Percentiles rank a stretch among this genome's conserved stretches.
phyloP scores from a whole-genome alignment of 2,329 filamentous ascomycete genomes.

The Cladophialophora bantiana region DNA sequence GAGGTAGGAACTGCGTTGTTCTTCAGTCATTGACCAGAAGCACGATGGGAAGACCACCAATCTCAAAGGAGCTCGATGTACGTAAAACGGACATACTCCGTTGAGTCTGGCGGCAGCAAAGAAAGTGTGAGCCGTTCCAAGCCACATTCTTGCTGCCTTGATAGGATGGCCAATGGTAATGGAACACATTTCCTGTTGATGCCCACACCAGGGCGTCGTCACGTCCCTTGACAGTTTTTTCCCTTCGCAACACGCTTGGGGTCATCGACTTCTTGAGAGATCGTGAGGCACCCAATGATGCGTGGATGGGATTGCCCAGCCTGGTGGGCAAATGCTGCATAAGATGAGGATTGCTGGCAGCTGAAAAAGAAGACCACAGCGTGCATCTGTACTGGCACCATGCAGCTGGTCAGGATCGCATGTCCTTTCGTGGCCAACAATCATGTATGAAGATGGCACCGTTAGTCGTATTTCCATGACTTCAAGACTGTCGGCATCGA shows the following conservation, averaged over 20 bases:
- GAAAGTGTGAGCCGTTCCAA: not conserved
- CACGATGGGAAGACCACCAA: not conserved
- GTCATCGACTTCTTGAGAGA: not conserved
- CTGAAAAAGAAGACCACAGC: not conserved
- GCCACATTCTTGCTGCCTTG: not conserved
- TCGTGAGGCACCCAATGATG: not conserved
- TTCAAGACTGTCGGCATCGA: constrained; percentile 3
- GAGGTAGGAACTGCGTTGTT: not conserved
- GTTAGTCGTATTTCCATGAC: not conserved
- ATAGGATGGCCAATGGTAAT: not conserved
- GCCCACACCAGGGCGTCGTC: constrained; percentile 1
- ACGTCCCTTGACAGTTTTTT: not conserved
- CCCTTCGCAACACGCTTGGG: not conserved
- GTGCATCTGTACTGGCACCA: not conserved
- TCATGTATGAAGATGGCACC: not conserved
- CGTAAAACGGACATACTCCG: not conserved
- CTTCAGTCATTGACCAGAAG: not conserved
- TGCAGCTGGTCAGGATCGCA: not conserved
- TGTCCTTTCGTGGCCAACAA: not conserved
- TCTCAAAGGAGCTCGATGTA: not conserved
- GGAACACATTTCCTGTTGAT: not conserved
- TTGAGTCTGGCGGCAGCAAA: not conserved
- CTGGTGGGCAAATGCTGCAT: not conserved
- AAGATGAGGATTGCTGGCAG: not conserved
- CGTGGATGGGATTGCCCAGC: not conserved